Evolutionary conservation across 2,329 filamentous ascomycete genomes (phyloP).

Genomic region (Aspergillus ibericus): DNA sequence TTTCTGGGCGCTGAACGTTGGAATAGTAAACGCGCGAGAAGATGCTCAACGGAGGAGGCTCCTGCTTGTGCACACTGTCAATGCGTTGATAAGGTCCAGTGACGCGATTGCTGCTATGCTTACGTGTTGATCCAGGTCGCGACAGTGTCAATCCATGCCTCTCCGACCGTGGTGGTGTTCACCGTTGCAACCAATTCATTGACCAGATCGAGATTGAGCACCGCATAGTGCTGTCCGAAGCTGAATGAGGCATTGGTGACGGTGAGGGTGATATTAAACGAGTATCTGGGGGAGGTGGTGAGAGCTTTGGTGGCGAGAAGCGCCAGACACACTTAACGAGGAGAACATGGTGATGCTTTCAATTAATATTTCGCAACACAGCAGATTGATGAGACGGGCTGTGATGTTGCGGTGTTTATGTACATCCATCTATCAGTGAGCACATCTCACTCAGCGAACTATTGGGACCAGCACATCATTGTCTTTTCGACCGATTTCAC

Average conservation of each 20-base stretch:
- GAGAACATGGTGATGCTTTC: neutral
- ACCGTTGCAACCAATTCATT: neutral
- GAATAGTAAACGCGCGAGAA: slow-evolving; percentile 9
- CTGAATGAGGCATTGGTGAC: neutral
- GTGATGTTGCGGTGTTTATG: no score
- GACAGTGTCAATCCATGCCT: neutral
- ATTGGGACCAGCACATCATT: no score
- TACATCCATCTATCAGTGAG: neutral
- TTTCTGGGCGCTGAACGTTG: neutral
- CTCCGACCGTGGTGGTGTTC: neutral
- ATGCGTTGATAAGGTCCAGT: neutral
- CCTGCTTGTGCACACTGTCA: neutral
- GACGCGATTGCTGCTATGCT: neutral
- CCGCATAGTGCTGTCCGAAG: slow-evolving; percentile 1
- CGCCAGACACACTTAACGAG: neutral
- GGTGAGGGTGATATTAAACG: neutral
- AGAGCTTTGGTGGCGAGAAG: neutral
- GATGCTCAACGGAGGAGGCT: slow-evolving; percentile 4
- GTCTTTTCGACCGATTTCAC: no score
- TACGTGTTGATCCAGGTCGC: neutral
- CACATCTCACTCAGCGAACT: no score
- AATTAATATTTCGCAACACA: no score
- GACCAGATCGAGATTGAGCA: slow-evolving; percentile 2
- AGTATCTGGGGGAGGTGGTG: neutral
- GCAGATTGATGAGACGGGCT: no score